A percentile compares a stretch with the other conserved stretches of the same genome.
Evolutionary conservation across 257 asterid species (phyloP).

Genomic region (Thymus quinquecostatus): DNA sequence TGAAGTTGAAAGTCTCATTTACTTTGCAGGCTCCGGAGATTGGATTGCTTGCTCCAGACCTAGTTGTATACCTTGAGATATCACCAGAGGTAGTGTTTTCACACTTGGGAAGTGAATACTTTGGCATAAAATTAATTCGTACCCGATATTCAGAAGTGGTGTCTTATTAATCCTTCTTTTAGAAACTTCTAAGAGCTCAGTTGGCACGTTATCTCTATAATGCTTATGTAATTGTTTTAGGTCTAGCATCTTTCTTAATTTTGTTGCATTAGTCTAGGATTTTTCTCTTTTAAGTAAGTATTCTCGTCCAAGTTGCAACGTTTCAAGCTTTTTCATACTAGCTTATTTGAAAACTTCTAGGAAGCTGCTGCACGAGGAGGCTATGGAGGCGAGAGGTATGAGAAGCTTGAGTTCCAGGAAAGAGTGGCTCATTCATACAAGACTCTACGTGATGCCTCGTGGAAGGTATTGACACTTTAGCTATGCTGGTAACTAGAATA

Average conservation of each 20-base stretch:
- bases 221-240: neutral
- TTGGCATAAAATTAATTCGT: slow-evolving; percentile 3
- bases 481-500: no score
- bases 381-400: slow-evolving; percentile 94
- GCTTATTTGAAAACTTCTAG: slow-evolving; percentile 39
- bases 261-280: slow-evolving; percentile 18
- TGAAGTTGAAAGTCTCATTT: slow-evolving; percentile 6
- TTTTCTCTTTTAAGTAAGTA: neutral
- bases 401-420: slow-evolving; percentile 92
- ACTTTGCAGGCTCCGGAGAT: slow-evolving; percentile 78
- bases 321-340: slow-evolving; percentile 1
- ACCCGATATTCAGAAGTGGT: slow-evolving; percentile 5
- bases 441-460: slow-evolving; percentile 62
- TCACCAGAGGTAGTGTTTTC: slow-evolving; percentile 77
- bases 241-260: neutral
- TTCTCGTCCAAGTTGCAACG: slow-evolving; percentile 16
- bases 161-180: neutral
- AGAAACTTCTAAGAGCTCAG: neutral
- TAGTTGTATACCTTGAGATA: slow-evolving; percentile 88
- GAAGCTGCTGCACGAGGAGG: slow-evolving; percentile 97
- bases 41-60: slow-evolving; percentile 92
- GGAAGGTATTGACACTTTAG: slow-evolving; percentile 65
- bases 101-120: slow-evolving; percentile 17
- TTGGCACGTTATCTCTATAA: neutral
- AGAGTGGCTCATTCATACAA: slow-evolving; percentile 65